Evolutionary conservation across 306 rosid genomes (phyloP), one percentile per base, ranked within the genome.

Genomic region (Quercus gilva): DNA sequence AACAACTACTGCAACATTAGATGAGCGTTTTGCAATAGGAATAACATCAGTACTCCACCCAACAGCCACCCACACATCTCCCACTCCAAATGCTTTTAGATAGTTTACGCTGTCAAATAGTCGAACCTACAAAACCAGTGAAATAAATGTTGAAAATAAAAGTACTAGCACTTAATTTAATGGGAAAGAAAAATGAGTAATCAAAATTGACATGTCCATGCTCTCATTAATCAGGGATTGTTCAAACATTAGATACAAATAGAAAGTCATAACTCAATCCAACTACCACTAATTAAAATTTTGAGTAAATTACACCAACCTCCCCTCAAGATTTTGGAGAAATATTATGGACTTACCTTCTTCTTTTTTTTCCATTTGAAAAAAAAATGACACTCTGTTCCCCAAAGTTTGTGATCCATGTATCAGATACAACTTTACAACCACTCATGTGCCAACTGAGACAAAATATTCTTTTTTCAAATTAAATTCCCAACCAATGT

Each of bases 31-130:
- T 75, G 96, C 94, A 63, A 87, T 80, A 69, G 97, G 97, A 86
- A 94, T 88, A 75, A 92, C 82, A 83, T 94, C 99, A 25, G 97
- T 90, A 67, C 99, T 92, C 99, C 97, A 91, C 64, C 99, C 99
- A 81, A 92, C 99, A 78, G 97, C 96, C 69, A 94, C 92, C 97
- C 97, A 94, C 74, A 89, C 94, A 23, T 94, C 97, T 71, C 97
- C 98, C 70, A 87, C 90, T 73, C 93, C 97, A 84, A 92, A 89
- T 73, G 98, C 94, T 90, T 94, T 94, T 75, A 94, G 84, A 75
- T 94, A 94, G 88, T 87, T 83, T 14, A 74, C 81, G 73, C 91
- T 90, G 84, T 92, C 99, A 71, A 92, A 92, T 75, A 91, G 86
- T 53, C 90, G 93, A 69, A 94, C 97, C 97, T 92, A 82, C 58